A percentile compares a stretch with the other conserved stretches of the same genome.
Conservation (phyloP, 441 rosid genomes). For the Melastoma candidum region DNA sequence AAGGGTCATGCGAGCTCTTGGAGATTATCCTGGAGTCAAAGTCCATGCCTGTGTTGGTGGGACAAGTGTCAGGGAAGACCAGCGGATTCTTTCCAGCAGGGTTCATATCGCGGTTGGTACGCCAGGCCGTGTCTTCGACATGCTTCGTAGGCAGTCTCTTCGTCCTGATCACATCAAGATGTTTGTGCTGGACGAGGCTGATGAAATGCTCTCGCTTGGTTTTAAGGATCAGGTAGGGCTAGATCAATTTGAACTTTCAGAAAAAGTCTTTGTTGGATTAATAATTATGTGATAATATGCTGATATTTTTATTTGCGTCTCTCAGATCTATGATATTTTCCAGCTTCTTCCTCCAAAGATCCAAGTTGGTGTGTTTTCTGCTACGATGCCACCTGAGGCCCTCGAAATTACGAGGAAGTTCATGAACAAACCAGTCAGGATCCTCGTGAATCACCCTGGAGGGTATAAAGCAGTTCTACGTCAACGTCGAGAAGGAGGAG, state of each 20-base stretch:
- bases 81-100: slow-evolving; percentile 8
- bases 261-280: too few relatives aligned
- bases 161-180: slow-evolving; percentile 14
- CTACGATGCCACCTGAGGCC: slow-evolving; percentile 82
- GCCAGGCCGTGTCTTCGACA: slow-evolving; percentile 8
- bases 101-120: slow-evolving; percentile 9
- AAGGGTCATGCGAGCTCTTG: slow-evolving; percentile 13
- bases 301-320: slow-evolving; percentile 4
- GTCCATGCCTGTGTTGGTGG: slow-evolving; percentile 15
- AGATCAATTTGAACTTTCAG: not conserved
- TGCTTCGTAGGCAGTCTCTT: slow-evolving; percentile 12
- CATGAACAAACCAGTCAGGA: slow-evolving; percentile 71
- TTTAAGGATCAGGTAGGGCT: slow-evolving; percentile 10
- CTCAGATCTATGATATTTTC: slow-evolving; percentile 71
- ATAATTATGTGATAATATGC: not conserved
- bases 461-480: slow-evolving; percentile 73
- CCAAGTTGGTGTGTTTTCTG: slow-evolving; percentile 71
- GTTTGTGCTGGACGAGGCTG: slow-evolving; percentile 9
- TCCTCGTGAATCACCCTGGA: slow-evolving; percentile 69
- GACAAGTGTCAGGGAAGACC: slow-evolving; percentile 11
- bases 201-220: slow-evolving; percentile 15
- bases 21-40: slow-evolving; percentile 13
- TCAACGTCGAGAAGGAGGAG: slow-evolving; percentile 71
- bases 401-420: slow-evolving; percentile 82
- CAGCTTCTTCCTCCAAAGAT: slow-evolving; percentile 58